Evolutionary conservation across 148 eudicot genomes (phyloP).

Genomic region (Dysphania ambrosioides): DNA sequence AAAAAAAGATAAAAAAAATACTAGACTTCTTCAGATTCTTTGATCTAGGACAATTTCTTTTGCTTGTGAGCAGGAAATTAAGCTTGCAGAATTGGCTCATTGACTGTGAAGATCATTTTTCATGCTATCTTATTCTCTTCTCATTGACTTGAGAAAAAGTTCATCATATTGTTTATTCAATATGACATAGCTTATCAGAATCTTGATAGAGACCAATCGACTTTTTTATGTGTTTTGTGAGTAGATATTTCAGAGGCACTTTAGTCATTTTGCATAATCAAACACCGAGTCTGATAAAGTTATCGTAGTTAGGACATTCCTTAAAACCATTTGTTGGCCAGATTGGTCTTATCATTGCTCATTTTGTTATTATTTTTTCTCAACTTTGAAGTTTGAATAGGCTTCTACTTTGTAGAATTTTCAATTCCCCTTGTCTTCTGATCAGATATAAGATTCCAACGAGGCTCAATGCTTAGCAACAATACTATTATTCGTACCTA

Average conservation of each 20-base stretch:
- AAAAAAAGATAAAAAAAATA: no score
- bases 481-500: no score
- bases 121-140: neutral
- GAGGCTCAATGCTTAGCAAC: neutral
- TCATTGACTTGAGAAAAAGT: neutral
- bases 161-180: neutral
- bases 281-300: neutral
- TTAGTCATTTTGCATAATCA: neutral
- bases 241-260: neutral
- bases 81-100: neutral
- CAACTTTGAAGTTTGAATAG: no score
- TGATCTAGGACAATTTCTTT: neutral
- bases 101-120: neutral
- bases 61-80: neutral
- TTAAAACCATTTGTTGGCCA: neutral
- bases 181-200: neutral
- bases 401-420: neutral
- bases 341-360: neutral
- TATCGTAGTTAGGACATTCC: neutral
- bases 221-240: neutral
- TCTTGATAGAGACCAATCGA: neutral
- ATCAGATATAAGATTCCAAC: neutral
- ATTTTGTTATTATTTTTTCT: no score
- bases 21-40: neutral
- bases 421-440: neutral